Conservation (phyloP, 2,329 filamentous ascomycete genomes). For the Septoria linicola region DNA sequence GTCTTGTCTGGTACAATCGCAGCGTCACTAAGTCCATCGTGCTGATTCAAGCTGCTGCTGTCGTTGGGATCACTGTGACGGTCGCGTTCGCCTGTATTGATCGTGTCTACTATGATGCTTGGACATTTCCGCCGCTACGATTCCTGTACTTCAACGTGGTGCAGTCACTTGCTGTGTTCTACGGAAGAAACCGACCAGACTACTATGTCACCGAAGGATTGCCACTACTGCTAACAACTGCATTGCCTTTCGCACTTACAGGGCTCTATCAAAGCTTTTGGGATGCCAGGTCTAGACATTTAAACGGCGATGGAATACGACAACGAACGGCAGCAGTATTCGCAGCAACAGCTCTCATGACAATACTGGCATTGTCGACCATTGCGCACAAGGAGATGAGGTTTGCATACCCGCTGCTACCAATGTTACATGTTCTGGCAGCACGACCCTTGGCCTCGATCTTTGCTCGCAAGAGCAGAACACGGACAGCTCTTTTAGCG, state of each 20-base stretch:
- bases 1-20: constrained; percentile 51
- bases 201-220: constrained; percentile 92
- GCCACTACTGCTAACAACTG: constrained; percentile 80
- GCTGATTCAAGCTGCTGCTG: constrained; percentile 18
- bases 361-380: constrained; percentile 65
- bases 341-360: constrained; percentile 57
- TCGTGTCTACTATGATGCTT: constrained; percentile 72
- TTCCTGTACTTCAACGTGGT: constrained; percentile 90
- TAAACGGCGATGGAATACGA: constrained; percentile 6
- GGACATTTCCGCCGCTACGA: constrained; percentile 83
- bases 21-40: constrained; percentile 29
- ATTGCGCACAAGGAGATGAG: constrained; percentile 96
- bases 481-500: constrained; percentile 54
- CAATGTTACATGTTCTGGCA: constrained; percentile 77
- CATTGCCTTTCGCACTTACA: constrained; percentile 70
- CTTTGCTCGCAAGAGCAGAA: constrained; percentile 50
- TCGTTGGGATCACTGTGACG: constrained; percentile 56
- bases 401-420: constrained; percentile 91
- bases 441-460: constrained; percentile 66
- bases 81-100: constrained; percentile 64
- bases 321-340: constrained; percentile 48
- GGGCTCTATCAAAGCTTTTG: constrained; percentile 56
- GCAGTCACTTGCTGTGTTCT: constrained; percentile 86
- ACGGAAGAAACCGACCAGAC: constrained; percentile 84
- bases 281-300: not conserved